These are phyloP conservation scores for Pouteria campechiana DNA, from an alignment of 179 eudicot genomes.

Conservation along the genomic window DNA sequence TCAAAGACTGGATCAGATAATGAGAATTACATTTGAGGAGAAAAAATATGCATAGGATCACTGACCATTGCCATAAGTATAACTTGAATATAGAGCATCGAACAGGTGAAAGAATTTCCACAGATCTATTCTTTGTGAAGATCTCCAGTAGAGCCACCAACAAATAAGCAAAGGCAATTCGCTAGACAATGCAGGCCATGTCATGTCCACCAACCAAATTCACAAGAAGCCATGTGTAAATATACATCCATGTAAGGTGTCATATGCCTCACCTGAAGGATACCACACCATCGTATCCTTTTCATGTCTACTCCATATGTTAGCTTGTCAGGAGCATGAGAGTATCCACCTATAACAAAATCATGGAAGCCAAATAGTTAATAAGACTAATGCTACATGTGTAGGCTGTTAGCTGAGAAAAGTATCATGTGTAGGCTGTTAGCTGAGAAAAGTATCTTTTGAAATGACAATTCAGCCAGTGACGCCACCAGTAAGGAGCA, in stretches of 20 bases:
- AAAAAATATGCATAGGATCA: background rate
- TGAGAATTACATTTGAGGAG: background rate
- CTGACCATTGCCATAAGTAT: constrained; percentile 68
- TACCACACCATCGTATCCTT: constrained; percentile 80
- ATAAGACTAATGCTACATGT: background rate
- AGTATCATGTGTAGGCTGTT: background rate
- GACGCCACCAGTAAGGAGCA: no score
- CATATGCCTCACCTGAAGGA: constrained; percentile 58
- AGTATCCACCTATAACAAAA: constrained; percentile 53
- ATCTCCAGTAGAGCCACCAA: constrained; percentile 64
- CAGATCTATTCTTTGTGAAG: constrained; percentile 24
- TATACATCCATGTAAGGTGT: background rate
- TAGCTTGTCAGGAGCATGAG: constrained; percentile 73
- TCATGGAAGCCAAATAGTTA: background rate
- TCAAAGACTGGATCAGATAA: background rate
- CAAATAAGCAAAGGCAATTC: constrained; percentile 81
- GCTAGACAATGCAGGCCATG: constrained; percentile 22
- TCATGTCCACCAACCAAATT: constrained; percentile 1
- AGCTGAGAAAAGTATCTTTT: background rate
- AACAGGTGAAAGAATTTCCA: constrained; percentile 18
- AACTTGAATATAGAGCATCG: constrained; percentile 43
- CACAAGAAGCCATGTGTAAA: background rate
- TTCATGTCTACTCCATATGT: constrained; percentile 85
- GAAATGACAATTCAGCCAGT: no score
- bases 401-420: background rate